phyloP scores from a whole-genome alignment of 495 filamentous ascomycete genomes.

The Niebla homalea region DNA sequence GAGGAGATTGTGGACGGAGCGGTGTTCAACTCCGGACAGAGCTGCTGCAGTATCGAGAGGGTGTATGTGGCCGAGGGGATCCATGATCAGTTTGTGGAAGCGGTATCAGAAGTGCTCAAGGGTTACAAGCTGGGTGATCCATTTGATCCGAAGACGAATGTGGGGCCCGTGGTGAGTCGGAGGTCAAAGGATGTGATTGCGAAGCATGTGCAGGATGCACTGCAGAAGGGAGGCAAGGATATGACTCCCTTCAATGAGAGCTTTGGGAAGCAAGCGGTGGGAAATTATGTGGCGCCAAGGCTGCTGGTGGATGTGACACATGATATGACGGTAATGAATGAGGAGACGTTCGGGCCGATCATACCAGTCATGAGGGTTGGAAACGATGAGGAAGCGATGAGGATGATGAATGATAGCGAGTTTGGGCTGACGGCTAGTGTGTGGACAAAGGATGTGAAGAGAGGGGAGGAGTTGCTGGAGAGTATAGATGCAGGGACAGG shows the following conservation, averaged over 20 bases:
- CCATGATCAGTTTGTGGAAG: conserved; percentile 66
- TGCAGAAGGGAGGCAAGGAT: conserved; percentile 65
- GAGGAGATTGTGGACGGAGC: conserved; percentile 89
- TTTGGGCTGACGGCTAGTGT: conserved; percentile 95
- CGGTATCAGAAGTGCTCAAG: conserved; percentile 66
- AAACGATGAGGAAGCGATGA: conserved; percentile 66
- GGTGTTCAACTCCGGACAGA: conserved; percentile 93
- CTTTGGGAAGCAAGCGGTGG: conserved; percentile 54
- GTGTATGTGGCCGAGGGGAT: conserved; percentile 82
- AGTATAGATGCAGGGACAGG: conserved; percentile 87
- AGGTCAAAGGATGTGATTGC: conserved; percentile 61
- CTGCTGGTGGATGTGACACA: conserved; percentile 74
- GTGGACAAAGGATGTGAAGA: conserved; percentile 81
- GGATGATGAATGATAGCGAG: conserved; percentile 87
- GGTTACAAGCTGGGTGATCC: conserved; percentile 86
- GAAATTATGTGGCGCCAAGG: conserved; percentile 78
- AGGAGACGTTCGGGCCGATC: conserved; percentile 92
- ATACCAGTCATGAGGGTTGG: conserved; percentile 91
- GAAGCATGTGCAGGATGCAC: conserved; percentile 69
- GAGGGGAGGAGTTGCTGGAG: conserved; percentile 66
- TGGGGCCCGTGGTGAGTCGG: conserved; percentile 81
- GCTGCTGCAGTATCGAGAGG: conserved; percentile 85
- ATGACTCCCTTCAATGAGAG: conserved; percentile 69
- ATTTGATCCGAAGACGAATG: conserved; percentile 57
- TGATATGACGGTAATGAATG: conserved; percentile 78